A percentile compares a stretch with the other conserved stretches of the same genome.
Conservation (phyloP, 2,329 filamentous ascomycete species). For the Penicillium sp. region DNA sequence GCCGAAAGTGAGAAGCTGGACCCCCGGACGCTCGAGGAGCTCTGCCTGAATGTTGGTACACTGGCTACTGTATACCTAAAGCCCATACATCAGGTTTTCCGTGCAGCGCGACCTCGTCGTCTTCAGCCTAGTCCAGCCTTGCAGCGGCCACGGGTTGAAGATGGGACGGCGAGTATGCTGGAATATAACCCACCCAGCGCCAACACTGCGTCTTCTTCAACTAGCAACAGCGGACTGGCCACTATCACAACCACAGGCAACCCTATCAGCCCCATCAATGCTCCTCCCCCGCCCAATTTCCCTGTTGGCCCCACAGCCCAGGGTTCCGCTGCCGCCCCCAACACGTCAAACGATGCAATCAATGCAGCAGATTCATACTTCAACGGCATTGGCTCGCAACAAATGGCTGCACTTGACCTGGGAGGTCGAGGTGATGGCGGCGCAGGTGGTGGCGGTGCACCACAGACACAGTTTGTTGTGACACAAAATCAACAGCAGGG, state of each 20-base stretch:
- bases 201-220: constrained; percentile 33
- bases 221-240: constrained; percentile 31
- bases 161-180: constrained; percentile 32
- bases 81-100: constrained; percentile 95
- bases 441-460: constrained; percentile 64
- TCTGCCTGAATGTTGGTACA: constrained; percentile 95
- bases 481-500: constrained; percentile 81
- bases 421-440: constrained; percentile 67
- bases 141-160: constrained; percentile 66
- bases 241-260: constrained; percentile 37
- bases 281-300: constrained; percentile 28
- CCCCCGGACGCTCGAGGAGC: constrained; percentile 87
- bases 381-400: constrained; percentile 72
- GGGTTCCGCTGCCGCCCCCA: constrained; percentile 75
- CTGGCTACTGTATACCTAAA: constrained; percentile 97
- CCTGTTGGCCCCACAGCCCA: constrained; percentile 63
- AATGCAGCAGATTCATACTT: constrained; percentile 91
- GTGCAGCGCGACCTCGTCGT: constrained; percentile 78
- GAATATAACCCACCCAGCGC: constrained; percentile 42
- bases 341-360: constrained; percentile 68
- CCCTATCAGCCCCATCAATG: constrained; percentile 33
- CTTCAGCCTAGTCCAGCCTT: constrained; percentile 83
- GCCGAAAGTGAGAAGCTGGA: constrained; percentile 95
- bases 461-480: constrained; percentile 65
- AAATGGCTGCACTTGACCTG: constrained; percentile 74